Percentiles rank a stretch among this genome's conserved stretches.
phyloP scores from a whole-genome alignment of 768 basidiomycete species.

The Dictyophora rubrovolvata region DNA sequence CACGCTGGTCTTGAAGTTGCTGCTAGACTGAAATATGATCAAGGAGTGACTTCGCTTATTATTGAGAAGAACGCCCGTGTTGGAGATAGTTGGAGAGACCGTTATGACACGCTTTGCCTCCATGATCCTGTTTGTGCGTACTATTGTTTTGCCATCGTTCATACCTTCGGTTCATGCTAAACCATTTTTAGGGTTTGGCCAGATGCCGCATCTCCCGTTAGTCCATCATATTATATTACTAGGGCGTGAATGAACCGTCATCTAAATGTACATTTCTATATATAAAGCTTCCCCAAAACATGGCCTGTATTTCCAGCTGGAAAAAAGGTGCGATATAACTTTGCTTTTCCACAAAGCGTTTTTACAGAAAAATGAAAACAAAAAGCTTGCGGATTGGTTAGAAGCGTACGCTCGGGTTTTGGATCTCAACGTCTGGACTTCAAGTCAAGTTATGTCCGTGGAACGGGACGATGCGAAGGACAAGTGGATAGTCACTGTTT shows the following conservation, averaged over 20 bases:
- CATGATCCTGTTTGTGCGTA: slow-evolving; percentile 38
- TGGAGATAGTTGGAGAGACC: slow-evolving; percentile 51
- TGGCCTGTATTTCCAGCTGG: slow-evolving; percentile 55
- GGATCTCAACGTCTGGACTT: slow-evolving; percentile 56
- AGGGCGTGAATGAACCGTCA: neutral
- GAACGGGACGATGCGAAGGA: slow-evolving; percentile 5
- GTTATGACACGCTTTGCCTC: slow-evolving; percentile 48
- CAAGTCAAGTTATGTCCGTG: slow-evolving; percentile 12
- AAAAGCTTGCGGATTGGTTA: slow-evolving; percentile 54
- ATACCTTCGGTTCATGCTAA: neutral
- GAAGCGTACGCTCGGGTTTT: slow-evolving; percentile 50
- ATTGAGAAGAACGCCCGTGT: slow-evolving; percentile 43
- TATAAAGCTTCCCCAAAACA: slow-evolving; percentile 40
- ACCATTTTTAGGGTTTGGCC: slow-evolving; percentile 33
- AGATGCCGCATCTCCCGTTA: slow-evolving; percentile 53
- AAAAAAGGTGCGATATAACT: slow-evolving; percentile 23
- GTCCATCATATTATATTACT: slow-evolving; percentile 13
- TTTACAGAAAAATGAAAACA: slow-evolving; percentile 5
- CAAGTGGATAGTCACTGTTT: slow-evolving; percentile 20
- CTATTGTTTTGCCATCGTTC: slow-evolving; percentile 9
- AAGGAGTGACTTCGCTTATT: slow-evolving; percentile 46
- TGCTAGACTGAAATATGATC: slow-evolving; percentile 47
- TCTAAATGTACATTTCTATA: neutral
- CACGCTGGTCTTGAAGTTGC: slow-evolving; percentile 60
- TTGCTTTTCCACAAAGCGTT: neutral